A percentile compares a stretch with the other conserved stretches of the same genome.
phyloP scores from a whole-genome alignment of 1,284 basidiomycete genomes.

The Ganoderma sinense region DNA sequence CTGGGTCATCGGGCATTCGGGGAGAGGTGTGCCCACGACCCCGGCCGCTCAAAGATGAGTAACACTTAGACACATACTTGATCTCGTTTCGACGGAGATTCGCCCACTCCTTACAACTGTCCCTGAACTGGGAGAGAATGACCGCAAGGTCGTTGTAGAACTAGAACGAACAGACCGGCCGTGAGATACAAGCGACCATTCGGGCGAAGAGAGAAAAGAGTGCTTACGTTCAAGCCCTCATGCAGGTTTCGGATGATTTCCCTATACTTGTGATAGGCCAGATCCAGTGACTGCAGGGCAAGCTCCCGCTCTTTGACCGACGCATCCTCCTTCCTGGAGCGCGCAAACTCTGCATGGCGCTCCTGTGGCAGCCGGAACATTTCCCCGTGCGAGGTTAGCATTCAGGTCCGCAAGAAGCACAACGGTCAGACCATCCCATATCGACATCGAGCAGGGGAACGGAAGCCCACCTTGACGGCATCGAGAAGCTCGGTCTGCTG shows the following conservation, averaged over 20 bases:
- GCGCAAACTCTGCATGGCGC: conserved; percentile 80
- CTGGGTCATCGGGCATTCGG: background rate
- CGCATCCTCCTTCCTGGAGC: conserved; percentile 82
- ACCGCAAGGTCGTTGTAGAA: conserved; percentile 86
- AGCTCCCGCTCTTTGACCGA: conserved; percentile 85
- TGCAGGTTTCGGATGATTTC: conserved; percentile 88
- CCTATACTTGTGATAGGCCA: conserved; percentile 89
- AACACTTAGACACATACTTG: conserved; percentile 35
- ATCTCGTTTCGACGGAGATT: conserved; percentile 74
- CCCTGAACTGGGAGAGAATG: conserved; percentile 78
- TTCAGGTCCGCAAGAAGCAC: background rate
- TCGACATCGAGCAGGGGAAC: background rate
- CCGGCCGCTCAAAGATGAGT: background rate
- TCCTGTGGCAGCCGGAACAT: conserved; percentile 50
- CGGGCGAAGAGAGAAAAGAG: background rate
- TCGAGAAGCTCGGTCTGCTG: conserved; percentile 75
- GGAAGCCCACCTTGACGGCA: conserved; percentile 67
- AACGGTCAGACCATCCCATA: background rate
- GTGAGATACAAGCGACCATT: conserved; percentile 1
- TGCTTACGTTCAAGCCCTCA: conserved; percentile 83
- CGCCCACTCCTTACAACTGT: conserved; percentile 79
- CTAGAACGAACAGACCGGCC: conserved; percentile 43
- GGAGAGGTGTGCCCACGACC: background rate
- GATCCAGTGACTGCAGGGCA: conserved; percentile 87
- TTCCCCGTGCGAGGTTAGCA: background rate